Conservation (phyloP, 116 monocot genomes). For the Zostera marina region DNA sequence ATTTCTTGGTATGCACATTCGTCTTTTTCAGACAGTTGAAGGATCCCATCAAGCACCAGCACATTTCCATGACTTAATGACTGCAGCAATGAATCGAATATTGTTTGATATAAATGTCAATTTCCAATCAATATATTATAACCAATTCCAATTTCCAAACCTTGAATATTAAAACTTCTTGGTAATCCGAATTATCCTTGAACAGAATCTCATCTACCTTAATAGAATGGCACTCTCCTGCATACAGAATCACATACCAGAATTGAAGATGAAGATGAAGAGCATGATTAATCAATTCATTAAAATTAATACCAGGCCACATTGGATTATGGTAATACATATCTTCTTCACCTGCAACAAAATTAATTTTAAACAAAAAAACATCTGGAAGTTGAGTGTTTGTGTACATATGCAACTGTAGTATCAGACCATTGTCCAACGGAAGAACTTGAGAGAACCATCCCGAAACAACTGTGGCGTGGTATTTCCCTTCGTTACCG, state of each 20-base stretch:
- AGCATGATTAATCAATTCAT: no score
- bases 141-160: no score
- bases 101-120: no score
- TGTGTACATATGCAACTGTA: background rate
- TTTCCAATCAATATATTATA: no score
- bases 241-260: constrained; percentile 1
- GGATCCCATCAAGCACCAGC: constrained; percentile 93
- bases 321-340: constrained; percentile 85
- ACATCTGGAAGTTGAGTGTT: no score
- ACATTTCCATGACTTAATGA: constrained; percentile 79
- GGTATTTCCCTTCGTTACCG: background rate
- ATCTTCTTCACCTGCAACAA: constrained; percentile 24
- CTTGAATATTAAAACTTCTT: constrained; percentile 85
- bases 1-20: constrained; percentile 99
- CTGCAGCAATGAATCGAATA: no score
- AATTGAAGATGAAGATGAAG: background rate
- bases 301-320: constrained; percentile 97
- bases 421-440: background rate
- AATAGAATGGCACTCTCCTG: constrained; percentile 89
- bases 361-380: background rate
- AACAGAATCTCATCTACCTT: constrained; percentile 71
- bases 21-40: constrained; percentile 89
- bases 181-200: constrained; percentile 67
- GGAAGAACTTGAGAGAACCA: constrained; percentile 1
- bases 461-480: background rate